Evolutionary conservation across 2,329 filamentous ascomycete genomes (phyloP).

Genomic region (Fusarium begoniae): DNA sequence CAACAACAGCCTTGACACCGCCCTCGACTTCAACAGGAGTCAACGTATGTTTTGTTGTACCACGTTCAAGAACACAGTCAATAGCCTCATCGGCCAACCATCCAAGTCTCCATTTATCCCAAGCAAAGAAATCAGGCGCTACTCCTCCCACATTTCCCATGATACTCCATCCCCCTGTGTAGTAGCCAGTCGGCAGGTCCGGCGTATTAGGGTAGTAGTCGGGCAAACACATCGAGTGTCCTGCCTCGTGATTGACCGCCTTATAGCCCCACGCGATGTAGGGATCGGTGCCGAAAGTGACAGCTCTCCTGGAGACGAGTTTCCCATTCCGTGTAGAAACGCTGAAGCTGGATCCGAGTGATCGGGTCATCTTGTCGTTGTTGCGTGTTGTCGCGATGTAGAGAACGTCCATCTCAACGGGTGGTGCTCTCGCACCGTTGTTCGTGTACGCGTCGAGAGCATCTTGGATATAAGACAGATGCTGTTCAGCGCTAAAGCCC

Average conservation of each 20-base stretch:
- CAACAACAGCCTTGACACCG: conserved; percentile 22
- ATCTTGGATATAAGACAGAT: conserved; percentile 23
- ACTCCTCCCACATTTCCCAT: conserved; percentile 50
- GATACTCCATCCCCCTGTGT: conserved; percentile 50
- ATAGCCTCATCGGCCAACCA: conserved; percentile 48
- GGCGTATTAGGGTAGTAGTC: conserved; percentile 47
- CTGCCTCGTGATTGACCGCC: conserved; percentile 51
- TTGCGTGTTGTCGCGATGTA: conserved; percentile 24
- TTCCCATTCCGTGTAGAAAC: background rate
- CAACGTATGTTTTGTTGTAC: conserved; percentile 41
- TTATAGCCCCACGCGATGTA: conserved; percentile 47
- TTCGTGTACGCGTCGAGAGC: conserved; percentile 19
- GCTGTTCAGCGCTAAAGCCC: background rate
- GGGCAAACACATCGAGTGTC: conserved; percentile 51
- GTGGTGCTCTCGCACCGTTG: background rate
- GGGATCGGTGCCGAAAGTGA: conserved; percentile 46
- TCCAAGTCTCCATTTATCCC: conserved; percentile 52
- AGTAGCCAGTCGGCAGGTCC: conserved; percentile 38
- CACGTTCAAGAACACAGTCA: conserved; percentile 43
- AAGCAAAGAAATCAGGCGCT: conserved; percentile 50
- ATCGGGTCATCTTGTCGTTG: background rate
- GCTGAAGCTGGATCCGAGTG: conserved; percentile 10
- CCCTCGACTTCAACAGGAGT: conserved; percentile 10
- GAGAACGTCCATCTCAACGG: conserved; percentile 15
- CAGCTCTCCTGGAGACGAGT: conserved; percentile 36